Base-by-base conservation (phyloP, 1,284 basidiomycete genomes). In the Peniophora sp. region DNA sequence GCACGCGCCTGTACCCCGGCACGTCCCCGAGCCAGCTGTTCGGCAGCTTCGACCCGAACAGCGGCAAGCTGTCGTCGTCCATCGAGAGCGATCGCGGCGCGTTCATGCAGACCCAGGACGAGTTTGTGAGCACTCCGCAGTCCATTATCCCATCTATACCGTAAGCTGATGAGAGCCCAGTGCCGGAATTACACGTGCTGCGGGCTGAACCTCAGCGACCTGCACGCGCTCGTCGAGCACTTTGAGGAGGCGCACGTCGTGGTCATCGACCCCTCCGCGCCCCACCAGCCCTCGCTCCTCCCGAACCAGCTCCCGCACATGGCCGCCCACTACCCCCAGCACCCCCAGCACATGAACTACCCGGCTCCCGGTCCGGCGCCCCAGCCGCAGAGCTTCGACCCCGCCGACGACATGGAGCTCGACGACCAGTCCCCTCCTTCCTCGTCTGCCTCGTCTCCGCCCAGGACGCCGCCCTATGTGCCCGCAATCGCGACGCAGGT, bases 101-200 rank as follows among this genome's bases (percentile, higher is more conserved):
- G 0, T 70, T 88, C 41, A 67, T 83, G 59, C 83, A 85, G 62
- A 79, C 84, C 3, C 72, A 88, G 58, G 83, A 81, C 51, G 85
- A 88, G 55, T 67, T 86, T 39, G 83, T 84, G 49, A 68, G 79
- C 74, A 3, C 12, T 37, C 8, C 22, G 10, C 47, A 45, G 27
- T 20, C 46, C 36, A 47, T 32, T 18, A 24, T 42, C n/a, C 47
- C 27, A 48, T 9, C 45, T 22, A 34, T 18, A 34, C 52, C 49
- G 54, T 49, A 44, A 49, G 42, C 35, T 51, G 47, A 20, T 14
- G 41, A 24, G 46, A 15, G 39, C 49, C 34, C 50, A 85, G 76
- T 89, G 86, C 67, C 81, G 85, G 52, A 84, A 92, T 63, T 93
- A 90, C 68, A 81, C 82, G 1, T 93, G 90, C 68, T 93, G 90